phyloP scores from a whole-genome alignment of 768 basidiomycete species.

The Tulasnella sp. region DNA sequence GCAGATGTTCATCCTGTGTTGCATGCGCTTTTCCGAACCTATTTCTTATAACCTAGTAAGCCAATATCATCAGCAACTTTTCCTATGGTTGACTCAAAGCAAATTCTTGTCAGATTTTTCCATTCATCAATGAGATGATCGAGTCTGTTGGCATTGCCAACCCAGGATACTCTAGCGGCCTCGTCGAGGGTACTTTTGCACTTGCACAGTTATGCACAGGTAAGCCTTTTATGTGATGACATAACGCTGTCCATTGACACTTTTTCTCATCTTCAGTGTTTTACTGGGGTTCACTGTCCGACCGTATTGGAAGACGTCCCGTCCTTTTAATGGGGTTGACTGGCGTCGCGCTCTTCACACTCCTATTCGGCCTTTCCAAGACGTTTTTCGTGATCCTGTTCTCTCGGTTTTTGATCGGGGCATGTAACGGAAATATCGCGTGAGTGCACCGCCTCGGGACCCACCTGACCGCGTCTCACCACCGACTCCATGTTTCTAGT shows the following conservation, averaged over 20 bases:
- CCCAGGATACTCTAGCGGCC: slow-evolving; percentile 27
- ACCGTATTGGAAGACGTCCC: slow-evolving; percentile 18
- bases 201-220: slow-evolving; percentile 26
- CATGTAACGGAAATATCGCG: slow-evolving; percentile 17
- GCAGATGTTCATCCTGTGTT: slow-evolving; percentile 18
- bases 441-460: slow-evolving; percentile 15
- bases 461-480: background rate
- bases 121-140: slow-evolving; percentile 30
- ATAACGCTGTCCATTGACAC: background rate
- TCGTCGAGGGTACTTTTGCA: slow-evolving; percentile 27
- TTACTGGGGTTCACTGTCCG: slow-evolving; percentile 28
- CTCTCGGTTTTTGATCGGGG: slow-evolving; percentile 16
- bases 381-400: slow-evolving; percentile 12
- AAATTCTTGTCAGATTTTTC: slow-evolving; percentile 22
- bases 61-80: background rate
- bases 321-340: slow-evolving; percentile 14
- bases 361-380: slow-evolving; percentile 16
- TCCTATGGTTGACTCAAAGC: background rate
- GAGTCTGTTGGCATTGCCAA: slow-evolving; percentile 15
- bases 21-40: slow-evolving; percentile 17
- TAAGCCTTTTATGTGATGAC: background rate
- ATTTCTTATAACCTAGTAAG: slow-evolving; percentile 15
- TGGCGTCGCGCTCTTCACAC: slow-evolving; percentile 23
- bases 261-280: background rate
- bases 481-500: slow-evolving; percentile 6